Conservation (phyloP, 1,139 yeast genomes). For the Candida mesenterica region DNA sequence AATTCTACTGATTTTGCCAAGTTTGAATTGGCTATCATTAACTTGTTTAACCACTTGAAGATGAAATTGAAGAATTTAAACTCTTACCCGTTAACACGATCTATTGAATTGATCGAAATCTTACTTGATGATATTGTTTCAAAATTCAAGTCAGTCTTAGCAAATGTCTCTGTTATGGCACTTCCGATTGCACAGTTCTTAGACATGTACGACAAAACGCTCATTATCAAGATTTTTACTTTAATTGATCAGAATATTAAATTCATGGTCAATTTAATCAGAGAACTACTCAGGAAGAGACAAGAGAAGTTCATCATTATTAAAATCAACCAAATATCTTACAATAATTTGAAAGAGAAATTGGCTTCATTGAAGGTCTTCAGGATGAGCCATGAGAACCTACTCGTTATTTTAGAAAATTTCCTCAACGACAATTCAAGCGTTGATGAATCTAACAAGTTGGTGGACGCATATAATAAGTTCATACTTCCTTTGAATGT, state of each 20-base stretch:
- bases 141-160: conserved; percentile 24
- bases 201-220: conserved; percentile 15
- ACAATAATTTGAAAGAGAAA: conserved; percentile 45
- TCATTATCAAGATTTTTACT: conserved; percentile 19
- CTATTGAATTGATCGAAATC: conserved; percentile 63
- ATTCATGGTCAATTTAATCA: conserved; percentile 47
- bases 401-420: conserved; percentile 34
- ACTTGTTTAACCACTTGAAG: conserved; percentile 62
- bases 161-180: conserved; percentile 25
- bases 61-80: conserved; percentile 50
- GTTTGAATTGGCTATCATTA: conserved; percentile 44
- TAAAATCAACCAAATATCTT: conserved; percentile 48
- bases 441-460: conserved; percentile 15
- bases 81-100: conserved; percentile 64
- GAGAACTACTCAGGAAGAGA: conserved; percentile 75
- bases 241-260: conserved; percentile 36
- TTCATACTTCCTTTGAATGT: conserved; percentile 27
- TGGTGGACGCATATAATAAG: conserved; percentile 33
- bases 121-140: conserved; percentile 37
- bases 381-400: conserved; percentile 54
- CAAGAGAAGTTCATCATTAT: conserved; percentile 71
- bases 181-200: conserved; percentile 25
- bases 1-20: conserved; percentile 36
- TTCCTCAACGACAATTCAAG: conserved; percentile 16
- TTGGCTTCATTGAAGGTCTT: conserved; percentile 46